Base-by-base conservation (phyloP, 2,329 filamentous ascomycete genomes). In the Thielaviopsis cerberus region DNA sequence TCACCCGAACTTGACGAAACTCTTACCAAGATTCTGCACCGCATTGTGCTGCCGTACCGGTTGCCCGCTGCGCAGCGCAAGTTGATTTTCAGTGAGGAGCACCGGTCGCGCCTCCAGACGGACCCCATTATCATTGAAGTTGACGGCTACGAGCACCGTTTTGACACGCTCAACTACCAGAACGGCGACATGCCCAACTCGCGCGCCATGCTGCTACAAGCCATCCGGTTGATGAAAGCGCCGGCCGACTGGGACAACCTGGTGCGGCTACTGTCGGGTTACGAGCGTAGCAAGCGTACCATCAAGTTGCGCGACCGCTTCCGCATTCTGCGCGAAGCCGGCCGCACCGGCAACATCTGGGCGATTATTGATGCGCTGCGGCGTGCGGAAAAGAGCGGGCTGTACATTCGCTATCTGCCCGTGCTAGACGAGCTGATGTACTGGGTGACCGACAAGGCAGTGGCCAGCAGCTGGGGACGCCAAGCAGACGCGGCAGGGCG, bases 1-100 rank as follows among this genome's bases (percentile, higher is more conserved):
- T 76, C 76, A 51, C 62, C 71, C 23, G 71, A 78, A 58, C 74
- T 86, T 61, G 75, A 83, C 66, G 59, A 67, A 13, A 65, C 75
- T 30, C 75, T 86, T 61, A 66, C 68, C 48, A 68, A 64, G 23
- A 74, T 85, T 65, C 79, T 81, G 62, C 69, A 74, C 52, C 76
- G 77, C 63, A 74, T 82, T 67, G 77, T 85, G 66, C 69, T 85
- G 50, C 81, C 81, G n/a, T 69, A 74, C 30, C 77, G 81, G 65
- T 76, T 86, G 26, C 72, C 75, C 23, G 59, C 66, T 26, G 68
- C 70, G 55, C 76, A 84, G 69, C 76, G 73, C 63, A 71, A 75
- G 63, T 72, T 77, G 60, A 68, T 85, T 63, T 76, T 74, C 69
- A 69, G 72, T 60, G 62, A 65, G 15, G 73, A 72, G 61, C 71